Evolutionary conservation across 2,329 filamentous ascomycete species (phyloP), one percentile per base, ranked within the genome.

Genomic region (Juglanconis sp.): DNA sequence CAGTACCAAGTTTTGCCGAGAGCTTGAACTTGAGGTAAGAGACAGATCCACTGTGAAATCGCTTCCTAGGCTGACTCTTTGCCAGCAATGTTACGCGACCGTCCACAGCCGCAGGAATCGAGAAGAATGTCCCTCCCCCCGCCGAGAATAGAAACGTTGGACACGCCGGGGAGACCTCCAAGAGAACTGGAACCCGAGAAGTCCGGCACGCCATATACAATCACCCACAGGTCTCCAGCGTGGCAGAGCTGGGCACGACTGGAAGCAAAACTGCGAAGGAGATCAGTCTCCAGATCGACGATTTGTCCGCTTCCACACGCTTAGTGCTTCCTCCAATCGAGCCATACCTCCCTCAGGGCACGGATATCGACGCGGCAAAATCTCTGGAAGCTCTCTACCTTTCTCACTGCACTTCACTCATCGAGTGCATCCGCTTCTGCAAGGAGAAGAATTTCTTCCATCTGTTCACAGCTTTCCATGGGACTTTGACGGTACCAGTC

Each of bases 381-480:
- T 93, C 92, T 4, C 79, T 99, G 30, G 86, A 87, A 42, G 93
- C 94, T 4, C 81, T 98, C 31, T 99, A 99, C 71, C 87, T 92
- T 53, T 95, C 94, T 3, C 94, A 98, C 71, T 96, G 93, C 72
- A 97, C 95, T 13, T 97, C 93, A 1, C 83, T 99, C 5, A 90
- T 99, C 36, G 95, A 99, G 74, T 94, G 92, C 68, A 92, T 99
- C 63, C 90, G 95, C 35, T 98, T 91, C 73, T 97, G 94, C 81
- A 96, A 95, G 71, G 92, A 97, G 74, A 96, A 96, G 76, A 94
- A 92, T 6, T 96, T 99, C 73, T 96, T 96, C 72, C 91, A 96
- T 66, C 84, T 97, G 15, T 96, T 96, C 72, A 93, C 90, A 5
- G 95, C 94, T 1, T 98, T 99, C 73, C 92, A 96, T 69, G 95